Conservation (phyloP, 2,329 filamentous ascomycete genomes). For the Verticillium klebahnii region DNA sequence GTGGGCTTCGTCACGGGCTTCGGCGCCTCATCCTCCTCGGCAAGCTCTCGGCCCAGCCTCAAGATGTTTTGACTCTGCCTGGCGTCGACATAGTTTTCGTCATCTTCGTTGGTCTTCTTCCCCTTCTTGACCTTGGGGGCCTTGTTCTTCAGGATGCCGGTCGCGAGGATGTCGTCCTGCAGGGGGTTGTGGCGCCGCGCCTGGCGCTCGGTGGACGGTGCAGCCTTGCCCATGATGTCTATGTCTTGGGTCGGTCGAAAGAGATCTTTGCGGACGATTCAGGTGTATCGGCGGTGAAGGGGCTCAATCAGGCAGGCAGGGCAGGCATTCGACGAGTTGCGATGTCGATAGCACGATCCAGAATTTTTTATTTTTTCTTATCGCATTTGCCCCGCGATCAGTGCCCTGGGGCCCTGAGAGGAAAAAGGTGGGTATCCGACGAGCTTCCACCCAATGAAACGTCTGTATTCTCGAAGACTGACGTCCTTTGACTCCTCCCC, state of each 20-base stretch:
- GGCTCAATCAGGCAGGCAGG: not conserved
- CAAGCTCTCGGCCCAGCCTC: conserved; percentile 81
- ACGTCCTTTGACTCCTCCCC: conserved; percentile 1
- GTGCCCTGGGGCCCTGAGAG: conserved; percentile 10
- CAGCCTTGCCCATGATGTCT: conserved; percentile 71
- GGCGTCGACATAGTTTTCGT: conserved; percentile 73
- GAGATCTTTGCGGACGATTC: not conserved
- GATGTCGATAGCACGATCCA: not conserved
- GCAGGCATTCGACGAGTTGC: not conserved
- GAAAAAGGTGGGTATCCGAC: not conserved
- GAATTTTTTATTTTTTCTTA: conserved; percentile 23
- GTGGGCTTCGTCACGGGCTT: conserved; percentile 33
- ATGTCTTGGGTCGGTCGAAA: not conserved
- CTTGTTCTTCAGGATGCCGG: conserved; percentile 68
- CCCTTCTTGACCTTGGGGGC: conserved; percentile 66
- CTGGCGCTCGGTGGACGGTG: conserved; percentile 51
- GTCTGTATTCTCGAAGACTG: not conserved
- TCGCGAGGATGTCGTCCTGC: conserved; percentile 76
- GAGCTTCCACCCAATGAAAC: conserved; percentile 5
- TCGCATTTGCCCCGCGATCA: conserved; percentile 22
- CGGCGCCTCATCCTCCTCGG: conserved; percentile 65
- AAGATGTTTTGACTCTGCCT: conserved; percentile 86
- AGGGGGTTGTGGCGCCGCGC: conserved; percentile 82
- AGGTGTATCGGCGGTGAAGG: not conserved
- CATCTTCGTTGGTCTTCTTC: conserved; percentile 56